These are phyloP conservation scores for Hanseniaspora meyeri DNA, from an alignment of 805 yeast genomes.

Conservation along the genomic window DNA sequence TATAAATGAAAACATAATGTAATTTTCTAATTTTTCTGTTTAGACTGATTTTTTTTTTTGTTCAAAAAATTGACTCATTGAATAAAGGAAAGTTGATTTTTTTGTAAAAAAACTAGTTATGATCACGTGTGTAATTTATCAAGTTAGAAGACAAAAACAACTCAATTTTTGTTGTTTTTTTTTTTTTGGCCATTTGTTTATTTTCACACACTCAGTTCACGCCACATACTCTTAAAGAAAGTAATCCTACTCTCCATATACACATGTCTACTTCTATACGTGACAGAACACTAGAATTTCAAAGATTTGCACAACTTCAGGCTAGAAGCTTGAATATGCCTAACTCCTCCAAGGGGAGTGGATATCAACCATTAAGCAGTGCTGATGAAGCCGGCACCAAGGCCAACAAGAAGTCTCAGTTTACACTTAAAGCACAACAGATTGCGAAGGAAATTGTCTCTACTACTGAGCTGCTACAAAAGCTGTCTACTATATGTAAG, in stretches of 20 bases:
- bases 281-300: constrained; percentile 86
- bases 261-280: constrained; percentile 29
- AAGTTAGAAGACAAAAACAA: too few species aligned
- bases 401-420: constrained; percentile 31
- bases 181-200: too few species aligned
- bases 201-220: too few species aligned
- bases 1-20: too few species aligned
- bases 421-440: constrained; percentile 56
- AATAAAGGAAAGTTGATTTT: too few species aligned
- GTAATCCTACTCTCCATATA: background rate
- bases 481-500: constrained; percentile 73
- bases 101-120: too few species aligned
- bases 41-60: too few species aligned
- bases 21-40: background rate
- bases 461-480: constrained; percentile 67
- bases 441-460: constrained; percentile 84
- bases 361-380: constrained; percentile 8
- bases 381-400: constrained; percentile 18
- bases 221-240: too few species aligned
- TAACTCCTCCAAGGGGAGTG: background rate
- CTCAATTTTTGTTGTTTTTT: too few species aligned
- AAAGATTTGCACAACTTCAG: constrained; percentile 73
- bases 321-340: constrained; percentile 40
- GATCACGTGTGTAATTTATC: too few species aligned
- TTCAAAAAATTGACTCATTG: too few species aligned